A percentile compares a stretch with the other conserved stretches of the same genome.
phyloP scores from a whole-genome alignment of 345 rosid genomes.

The Eutrema japonicum region DNA sequence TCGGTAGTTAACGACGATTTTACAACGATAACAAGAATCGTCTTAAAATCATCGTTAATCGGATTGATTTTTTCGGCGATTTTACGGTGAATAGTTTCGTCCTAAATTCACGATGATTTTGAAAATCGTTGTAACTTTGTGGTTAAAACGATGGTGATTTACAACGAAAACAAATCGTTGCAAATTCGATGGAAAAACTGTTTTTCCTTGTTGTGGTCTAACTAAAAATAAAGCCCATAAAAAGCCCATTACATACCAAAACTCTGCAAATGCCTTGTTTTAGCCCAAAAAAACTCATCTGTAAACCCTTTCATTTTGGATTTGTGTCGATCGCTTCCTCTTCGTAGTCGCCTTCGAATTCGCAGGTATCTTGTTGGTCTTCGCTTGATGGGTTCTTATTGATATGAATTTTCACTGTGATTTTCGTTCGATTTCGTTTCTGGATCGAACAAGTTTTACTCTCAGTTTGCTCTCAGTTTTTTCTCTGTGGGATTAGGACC shows the following conservation, averaged over 20 bases:
- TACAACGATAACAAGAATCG: no score
- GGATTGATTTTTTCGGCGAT: no score
- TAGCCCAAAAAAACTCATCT: not conserved
- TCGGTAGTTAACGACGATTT: no score
- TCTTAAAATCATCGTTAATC: no score
- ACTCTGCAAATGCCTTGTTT: not conserved
- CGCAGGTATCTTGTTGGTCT: constrained; percentile 30
- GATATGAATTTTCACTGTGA: not conserved
- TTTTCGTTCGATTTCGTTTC: not conserved
- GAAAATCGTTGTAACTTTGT: no score
- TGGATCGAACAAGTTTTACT: no score
- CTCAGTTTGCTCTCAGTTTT: not conserved
- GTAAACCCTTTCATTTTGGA: constrained; percentile 38
- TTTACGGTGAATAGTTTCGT: no score
- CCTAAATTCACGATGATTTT: no score
- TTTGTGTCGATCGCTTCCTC: constrained; percentile 12
- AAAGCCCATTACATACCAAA: constrained; percentile 24
- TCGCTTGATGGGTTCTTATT: not conserved
- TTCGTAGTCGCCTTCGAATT: constrained; percentile 42
- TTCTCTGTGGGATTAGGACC: not conserved
- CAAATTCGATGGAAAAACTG: no score
- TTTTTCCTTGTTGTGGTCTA: no score
- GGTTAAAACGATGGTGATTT: no score
- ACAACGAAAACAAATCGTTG: no score
- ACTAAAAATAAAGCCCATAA: constrained; percentile 9